Evolutionary conservation across 73 alveolate species (phyloP), one percentile per base, ranked within the genome.

Genomic region (Uronychia binucleata): DNA sequence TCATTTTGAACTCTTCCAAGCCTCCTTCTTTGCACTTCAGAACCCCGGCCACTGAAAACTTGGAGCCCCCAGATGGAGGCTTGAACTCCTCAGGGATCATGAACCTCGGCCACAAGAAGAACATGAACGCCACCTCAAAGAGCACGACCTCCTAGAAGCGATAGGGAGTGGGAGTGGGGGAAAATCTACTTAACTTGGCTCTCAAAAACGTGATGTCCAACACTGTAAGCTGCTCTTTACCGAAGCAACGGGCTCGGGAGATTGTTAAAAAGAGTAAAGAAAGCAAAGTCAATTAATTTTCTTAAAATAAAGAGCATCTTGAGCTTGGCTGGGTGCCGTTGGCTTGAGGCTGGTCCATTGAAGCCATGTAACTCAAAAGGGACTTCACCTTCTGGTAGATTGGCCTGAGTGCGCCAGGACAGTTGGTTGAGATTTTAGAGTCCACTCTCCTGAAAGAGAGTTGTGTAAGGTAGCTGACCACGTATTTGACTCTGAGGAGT

Each of bases 401-500:
- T 74, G 86, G 33, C 31, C 81, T 35, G 28, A 84, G 79, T 1
- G 81, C 28, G n/a, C 74, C 79, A 1, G 94, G 94, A 31, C 35
- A 33, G 5, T 57, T 29, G 33, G 94, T 89, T 27, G 83, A 59
- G 27, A 83, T 59, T 30, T 77, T 77, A 0, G 26, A 0, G 31
- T 77, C 91, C 11, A 89, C 0, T 67, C 81, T 89, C 29, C 85
- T 89, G 78, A 89, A 89, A 5, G 94, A 85, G 0, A 46, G 76
- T 46, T 89, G 77, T 19, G 86, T 58, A 25, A 31, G 8, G 75
- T n/a, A 31, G 81, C 79, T 84, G 28, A 89, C 57, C 85, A 89
- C 77, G 79, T 92, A 95, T 78, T 90, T 89, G 26, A 95, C 89
- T 83, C 96, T 92, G 91, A 95, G 86, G 77, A 95, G 74, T 84